Base-by-base conservation (phyloP, 352 stramenopile genomes). In the Globisporangium canariense region DNA sequence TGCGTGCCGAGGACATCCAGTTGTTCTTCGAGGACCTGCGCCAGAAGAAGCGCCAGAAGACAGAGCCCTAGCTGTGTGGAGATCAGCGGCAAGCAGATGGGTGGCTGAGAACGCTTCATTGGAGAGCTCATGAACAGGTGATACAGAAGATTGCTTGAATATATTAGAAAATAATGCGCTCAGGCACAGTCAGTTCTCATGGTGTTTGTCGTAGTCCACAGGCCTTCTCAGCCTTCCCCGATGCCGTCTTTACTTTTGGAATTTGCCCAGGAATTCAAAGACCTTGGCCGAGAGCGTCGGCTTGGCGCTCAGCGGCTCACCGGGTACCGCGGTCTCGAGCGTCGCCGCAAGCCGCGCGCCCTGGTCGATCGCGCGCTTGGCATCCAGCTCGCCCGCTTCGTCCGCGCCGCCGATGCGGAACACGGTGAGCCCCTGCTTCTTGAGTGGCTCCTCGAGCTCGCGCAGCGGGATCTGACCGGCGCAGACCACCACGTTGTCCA, bases 301-400 rank as follows among this genome's bases (percentile, higher is more conserved):
- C 47, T 74, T 51, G 6, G 79, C 76, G 47, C 70, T 49, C 8
- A 91, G 63, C 25, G 74, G 60, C 28, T 95, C 81, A 28, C 89
- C 90, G 46, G 85, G 78, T 49, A 72, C 85, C 0, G 88, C 84
- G 16, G 83, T 90, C 72, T 97, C 90, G 49, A 97, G 88, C 46
- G 63, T 83, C 18, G 86, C 88, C 16, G 88, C 90, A 18, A 97
- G 67, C 38, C 90, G 84, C 25, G 90, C 96, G 40, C 94, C 97
- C 76, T 99, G 97, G 73, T 99, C 96, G 73, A 99, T 99, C 9
- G 97, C 97, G 47, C 96, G 82, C 79, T 99, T 99, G 40, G 97
- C 97, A 76, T 99, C 97, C 13, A 99, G 73, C 73, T 99, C 97
- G 25, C 86, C 88, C 32, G 97, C 97, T 66, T 97, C 76, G 62